Evolutionary conservation across 495 filamentous ascomycete species (phyloP), one percentile per base, ranked within the genome.

Genomic region (Neurospora sp.): DNA sequence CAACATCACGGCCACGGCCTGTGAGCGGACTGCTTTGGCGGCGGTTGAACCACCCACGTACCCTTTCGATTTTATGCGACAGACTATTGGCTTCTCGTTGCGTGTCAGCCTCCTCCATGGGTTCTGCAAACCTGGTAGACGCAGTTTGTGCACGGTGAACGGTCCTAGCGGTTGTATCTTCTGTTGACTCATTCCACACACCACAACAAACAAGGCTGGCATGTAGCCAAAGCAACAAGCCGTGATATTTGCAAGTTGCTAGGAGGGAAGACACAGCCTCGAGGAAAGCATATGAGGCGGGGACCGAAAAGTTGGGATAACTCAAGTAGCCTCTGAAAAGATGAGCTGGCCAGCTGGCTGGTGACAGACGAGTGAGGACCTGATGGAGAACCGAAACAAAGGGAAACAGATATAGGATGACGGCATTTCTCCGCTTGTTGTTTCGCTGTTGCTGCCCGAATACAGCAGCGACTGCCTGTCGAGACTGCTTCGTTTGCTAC

Each of bases 371-470:
- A 69, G 74, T 62, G 71, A 71, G 41, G 71, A 73, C 71, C 70
- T 54, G 75, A 75, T 72, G 59, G 48, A 71, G 69, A 69, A 75
- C 70, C 66, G 74, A 66, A 76, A 74, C 71, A 70, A 69, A 75
- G 41, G 70, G 72, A 77, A 76, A 80, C 78, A 74, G 59, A 71
- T 72, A 73, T 75, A 71, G 77, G 72, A 76, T 74, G 71, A 71
- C 74, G 76, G 77, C 75, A 76, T 78, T 79, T 81, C 79, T 77
- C 72, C 76, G 78, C 75, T 76, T 78, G 77, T 78, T 75, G 79
- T 83, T 82, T 81, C 75, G 81, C 79, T 83, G 82, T 83, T 85
- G 82, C 76, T 85, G 82, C 82, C 82, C 83, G 83, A 84, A 79
- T 75, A 76, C 79, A 82, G 80, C 78, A 80, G 78, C 74, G 74